These are phyloP conservation scores for Triticum aestivum DNA, from an alignment of 176 grass and related monocot genomes.

Conservation along the genomic window DNA sequence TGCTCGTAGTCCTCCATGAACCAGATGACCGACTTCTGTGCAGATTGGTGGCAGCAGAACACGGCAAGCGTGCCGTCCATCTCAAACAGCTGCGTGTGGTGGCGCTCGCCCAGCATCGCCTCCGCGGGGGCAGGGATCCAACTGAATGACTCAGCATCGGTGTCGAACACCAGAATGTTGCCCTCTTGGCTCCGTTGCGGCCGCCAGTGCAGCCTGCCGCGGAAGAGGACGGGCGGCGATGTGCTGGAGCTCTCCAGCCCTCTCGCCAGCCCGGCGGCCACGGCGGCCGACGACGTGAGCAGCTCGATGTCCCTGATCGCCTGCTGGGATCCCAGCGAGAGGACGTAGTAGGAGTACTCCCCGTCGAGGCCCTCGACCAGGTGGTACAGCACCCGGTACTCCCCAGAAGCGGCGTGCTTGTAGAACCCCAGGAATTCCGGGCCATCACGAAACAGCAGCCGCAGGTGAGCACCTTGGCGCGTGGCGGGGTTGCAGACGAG, in stretches of 20 bases:
- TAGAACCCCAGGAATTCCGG: conserved; percentile 2
- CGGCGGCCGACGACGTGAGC: background rate
- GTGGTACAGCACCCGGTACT: conserved; percentile 35
- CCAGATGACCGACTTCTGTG: background rate
- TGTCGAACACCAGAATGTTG: too few relatives aligned
- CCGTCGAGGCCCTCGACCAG: background rate
- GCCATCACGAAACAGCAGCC: background rate
- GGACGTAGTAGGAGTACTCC: conserved; percentile 32
- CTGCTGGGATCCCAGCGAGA: background rate
- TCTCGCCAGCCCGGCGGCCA: background rate
- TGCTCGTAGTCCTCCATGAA: background rate
- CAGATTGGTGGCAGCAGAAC: background rate
- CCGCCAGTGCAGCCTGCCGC: too few relatives aligned
- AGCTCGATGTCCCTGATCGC: background rate
- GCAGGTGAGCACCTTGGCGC: background rate
- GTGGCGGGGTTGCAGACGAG: conserved; percentile 30
- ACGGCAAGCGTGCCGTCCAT: background rate
- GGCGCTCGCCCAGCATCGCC: too few relatives aligned
- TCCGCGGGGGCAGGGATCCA: too few relatives aligned
- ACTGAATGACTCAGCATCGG: too few relatives aligned
- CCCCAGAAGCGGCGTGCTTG: background rate
- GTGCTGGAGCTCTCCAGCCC: background rate
- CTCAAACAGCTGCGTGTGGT: too few relatives aligned
- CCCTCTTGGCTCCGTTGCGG: too few relatives aligned
- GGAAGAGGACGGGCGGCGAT: background rate